These are phyloP conservation scores for Schizochytrium sp. DNA, from an alignment of 108 stramenopile species.

Conservation along the genomic window DNA sequence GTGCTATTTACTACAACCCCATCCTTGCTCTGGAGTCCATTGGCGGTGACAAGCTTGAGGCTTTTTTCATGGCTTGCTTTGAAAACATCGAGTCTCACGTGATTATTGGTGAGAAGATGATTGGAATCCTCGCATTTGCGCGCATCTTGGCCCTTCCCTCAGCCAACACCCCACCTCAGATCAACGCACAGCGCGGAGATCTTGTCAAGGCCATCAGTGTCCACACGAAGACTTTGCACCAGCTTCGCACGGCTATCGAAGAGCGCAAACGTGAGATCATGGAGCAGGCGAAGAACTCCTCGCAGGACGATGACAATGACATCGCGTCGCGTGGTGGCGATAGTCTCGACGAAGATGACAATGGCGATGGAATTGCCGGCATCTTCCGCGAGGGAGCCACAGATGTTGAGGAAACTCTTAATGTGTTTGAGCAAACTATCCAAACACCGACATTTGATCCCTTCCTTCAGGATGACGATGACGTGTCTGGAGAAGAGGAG, in stretches of 20 bases:
- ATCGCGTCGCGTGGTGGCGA: background rate
- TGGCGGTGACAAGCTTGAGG: background rate
- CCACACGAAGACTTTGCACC: background rate
- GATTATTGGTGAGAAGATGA: background rate
- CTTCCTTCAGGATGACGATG: slow-evolving; percentile 1
- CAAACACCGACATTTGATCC: background rate
- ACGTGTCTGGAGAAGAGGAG: background rate
- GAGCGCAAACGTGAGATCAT: background rate
- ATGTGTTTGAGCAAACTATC: slow-evolving; percentile 17
- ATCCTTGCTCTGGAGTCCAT: slow-evolving; percentile 21
- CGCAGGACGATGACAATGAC: background rate
- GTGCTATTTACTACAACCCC: slow-evolving; percentile 47
- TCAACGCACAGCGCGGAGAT: slow-evolving; percentile 5
- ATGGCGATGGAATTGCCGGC: background rate
- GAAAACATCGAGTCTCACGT: slow-evolving; percentile 57
- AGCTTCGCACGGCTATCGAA: slow-evolving; percentile 23
- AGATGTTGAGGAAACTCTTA: slow-evolving; percentile 22
- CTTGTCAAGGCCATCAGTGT: background rate
- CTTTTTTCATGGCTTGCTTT: slow-evolving; percentile 3
- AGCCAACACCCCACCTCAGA: background rate
- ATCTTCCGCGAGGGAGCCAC: background rate
- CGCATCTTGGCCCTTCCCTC: slow-evolving; percentile 17
- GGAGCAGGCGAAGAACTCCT: background rate
- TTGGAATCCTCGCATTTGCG: background rate
- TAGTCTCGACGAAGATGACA: slow-evolving; percentile 12